Evolutionary conservation across 2,329 filamentous ascomycete genomes (phyloP), one percentile per base, ranked within the genome.

Genomic region (Curvularia lunata): DNA sequence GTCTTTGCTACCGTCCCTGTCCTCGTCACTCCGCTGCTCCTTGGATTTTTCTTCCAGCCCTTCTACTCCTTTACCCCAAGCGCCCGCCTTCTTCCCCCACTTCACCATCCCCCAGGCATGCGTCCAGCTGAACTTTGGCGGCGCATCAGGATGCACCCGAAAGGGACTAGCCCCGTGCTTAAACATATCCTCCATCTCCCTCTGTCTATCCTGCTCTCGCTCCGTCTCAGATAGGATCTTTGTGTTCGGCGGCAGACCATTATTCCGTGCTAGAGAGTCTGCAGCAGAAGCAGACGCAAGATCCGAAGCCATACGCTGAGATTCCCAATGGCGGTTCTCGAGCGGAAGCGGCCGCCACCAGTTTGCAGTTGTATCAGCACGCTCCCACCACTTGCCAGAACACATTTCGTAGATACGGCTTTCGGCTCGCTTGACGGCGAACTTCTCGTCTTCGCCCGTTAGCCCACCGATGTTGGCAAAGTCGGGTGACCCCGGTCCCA

Each of bases 351-450:
- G 90, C 60, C 83, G 83, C 85, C 88, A 89, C 90, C 90, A 93
- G 3, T 49, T 46, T n/a, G 25, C 8, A 25, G 27, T 65, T 81
- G 83, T 82, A 90, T 68, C 4, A 88, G 89, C 66, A 81, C 89
- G 78, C 2, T 82, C 82, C 79, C 91, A 91, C 91, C 91, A 94
- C 59, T 84, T 80, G 37, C 80, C 81, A 18, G 89, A 86, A 74
- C 90, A 94, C 72, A 95, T 86, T 77, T 95, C 90, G 91, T 90
- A 95, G 3, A 95, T 78, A n/a, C 91, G 81, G 63, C 88, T 91
- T 42, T 86, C 82, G 1, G 91, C 91, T 23, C 91, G 83, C 75
- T 91, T 91, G 66, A 92, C 93, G 0, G 91, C 91, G 72, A 95
- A 95, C 12, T 86, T 82, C 74, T 94, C 91, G 73, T 94, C 91